These are phyloP conservation scores for Fomitopsis pulvina DNA, from an alignment of 768 basidiomycete genomes.

Conservation along the genomic window DNA sequence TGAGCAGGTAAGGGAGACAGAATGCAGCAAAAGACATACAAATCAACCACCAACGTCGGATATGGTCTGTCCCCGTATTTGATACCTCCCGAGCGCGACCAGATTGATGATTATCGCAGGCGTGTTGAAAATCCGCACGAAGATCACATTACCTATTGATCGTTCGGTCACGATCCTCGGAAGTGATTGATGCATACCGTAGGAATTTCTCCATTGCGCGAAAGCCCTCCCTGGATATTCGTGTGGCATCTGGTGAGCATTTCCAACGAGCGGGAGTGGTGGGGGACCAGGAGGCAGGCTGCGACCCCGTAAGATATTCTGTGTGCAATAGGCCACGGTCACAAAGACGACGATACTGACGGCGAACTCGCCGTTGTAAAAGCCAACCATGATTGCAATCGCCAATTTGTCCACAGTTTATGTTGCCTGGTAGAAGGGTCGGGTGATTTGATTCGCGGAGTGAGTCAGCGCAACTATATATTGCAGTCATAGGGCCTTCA, in stretches of 20 bases:
- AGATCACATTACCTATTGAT: slow-evolving; percentile 17
- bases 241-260: slow-evolving; percentile 23
- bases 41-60: slow-evolving; percentile 21
- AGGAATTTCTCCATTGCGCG: slow-evolving; percentile 22
- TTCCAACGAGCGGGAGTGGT: slow-evolving; percentile 25
- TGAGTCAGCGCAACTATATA: too few species aligned
- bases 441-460: too few species aligned
- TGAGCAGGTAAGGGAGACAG: background rate
- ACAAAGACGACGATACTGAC: too few species aligned
- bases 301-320: too few species aligned
- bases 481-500: too few species aligned
- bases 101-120: slow-evolving; percentile 26
- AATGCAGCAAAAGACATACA: slow-evolving; percentile 13
- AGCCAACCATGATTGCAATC: too few species aligned
- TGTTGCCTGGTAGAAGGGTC: too few species aligned
- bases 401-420: too few species aligned
- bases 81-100: slow-evolving; percentile 20
- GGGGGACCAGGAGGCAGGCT: slow-evolving; percentile 26
- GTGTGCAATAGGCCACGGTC: too few species aligned
- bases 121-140: slow-evolving; percentile 12
- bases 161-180: background rate
- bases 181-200: slow-evolving; percentile 11
- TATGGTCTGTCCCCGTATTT: slow-evolving; percentile 27
- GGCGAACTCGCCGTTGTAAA: too few species aligned
- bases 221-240: slow-evolving; percentile 19